Base-by-base conservation (phyloP, 1,284 basidiomycete species). In the Cystobasidiaceae sp. region DNA sequence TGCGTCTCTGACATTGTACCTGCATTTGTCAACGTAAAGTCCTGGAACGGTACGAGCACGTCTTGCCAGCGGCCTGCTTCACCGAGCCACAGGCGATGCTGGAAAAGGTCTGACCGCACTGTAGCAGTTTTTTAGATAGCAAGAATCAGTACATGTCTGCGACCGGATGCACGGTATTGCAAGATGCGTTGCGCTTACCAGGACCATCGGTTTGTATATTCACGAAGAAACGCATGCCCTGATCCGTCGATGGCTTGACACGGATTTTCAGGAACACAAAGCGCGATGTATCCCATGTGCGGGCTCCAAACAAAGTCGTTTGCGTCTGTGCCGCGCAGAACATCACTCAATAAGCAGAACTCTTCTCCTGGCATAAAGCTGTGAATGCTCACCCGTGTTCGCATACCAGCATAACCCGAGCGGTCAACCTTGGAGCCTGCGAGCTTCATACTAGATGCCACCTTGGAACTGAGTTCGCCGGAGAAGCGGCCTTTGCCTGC, bases 131-230 rank as follows among this genome's bases (percentile, higher is more conserved):
- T 41, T 1, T 32, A 41, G 1, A n/a, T n/a, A n/a, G n/a, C n/a
- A n/a, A n/a, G n/a, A n/a, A n/a, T n/a, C n/a, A n/a, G n/a, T n/a
- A n/a, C n/a, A 27, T n/a, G n/a, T n/a, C n/a, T n/a, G n/a, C n/a
- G n/a, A n/a, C n/a, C n/a, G n/a, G n/a, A n/a, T n/a, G n/a, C n/a
- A n/a, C n/a, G n/a, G n/a, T n/a, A n/a, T n/a, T n/a, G n/a, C n/a
- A n/a, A n/a, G n/a, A n/a, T n/a, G n/a, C 21, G 2, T 17, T 37
- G 27, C 11, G n/a, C 62, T 50, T 2, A 74, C 74, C 76, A 2
- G 87, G 85, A 1, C 79, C 78, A 1, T 88, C 87, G 2, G 90
- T 93, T 76, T 93, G 91, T 32, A 94, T 78, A 75, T 94, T 94
- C 65, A 91, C 88, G 72, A 88, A 91, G 77, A 90, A 91, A 25